These are phyloP conservation scores for Aspergillus costaricaensis DNA, from an alignment of 2,329 filamentous ascomycete genomes.

Conservation along the genomic window DNA sequence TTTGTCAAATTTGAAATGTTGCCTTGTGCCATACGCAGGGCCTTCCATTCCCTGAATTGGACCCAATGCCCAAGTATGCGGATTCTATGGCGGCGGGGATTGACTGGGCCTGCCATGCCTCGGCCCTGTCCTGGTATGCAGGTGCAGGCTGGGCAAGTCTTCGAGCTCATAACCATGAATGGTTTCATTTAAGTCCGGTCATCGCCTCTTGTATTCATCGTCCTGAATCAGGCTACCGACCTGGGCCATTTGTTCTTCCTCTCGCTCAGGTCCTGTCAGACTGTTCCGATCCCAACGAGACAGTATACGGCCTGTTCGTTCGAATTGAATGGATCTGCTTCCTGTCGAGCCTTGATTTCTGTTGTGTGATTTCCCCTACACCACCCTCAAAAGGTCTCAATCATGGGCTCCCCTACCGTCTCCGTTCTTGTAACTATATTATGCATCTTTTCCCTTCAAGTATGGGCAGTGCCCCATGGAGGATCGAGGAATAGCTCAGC, in stretches of 20 bases:
- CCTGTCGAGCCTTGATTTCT: too few species aligned
- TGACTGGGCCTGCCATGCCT: slow-evolving; percentile 7
- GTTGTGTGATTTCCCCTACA: not conserved
- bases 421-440: not conserved
- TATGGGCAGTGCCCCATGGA: slow-evolving; percentile 4
- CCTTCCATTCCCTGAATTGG: slow-evolving; percentile 10
- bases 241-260: not conserved
- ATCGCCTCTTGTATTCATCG: not conserved
- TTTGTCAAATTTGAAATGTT: not conserved
- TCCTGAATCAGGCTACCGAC: not conserved
- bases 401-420: not conserved
- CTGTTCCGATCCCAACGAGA: not conserved
- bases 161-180: not conserved
- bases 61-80: not conserved
- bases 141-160: not conserved
- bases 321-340: not conserved
- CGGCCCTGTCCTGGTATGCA: slow-evolving; percentile 15
- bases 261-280: not conserved
- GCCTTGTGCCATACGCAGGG: not conserved
- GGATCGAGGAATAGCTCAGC: not conserved
- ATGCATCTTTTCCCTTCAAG: slow-evolving; percentile 1
- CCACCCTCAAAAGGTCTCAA: not conserved
- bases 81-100: slow-evolving; percentile 12
- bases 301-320: not conserved
- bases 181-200: not conserved